Evolutionary conservation across 106 monocot species (phyloP).

Genomic region (Acorus gramineus): DNA sequence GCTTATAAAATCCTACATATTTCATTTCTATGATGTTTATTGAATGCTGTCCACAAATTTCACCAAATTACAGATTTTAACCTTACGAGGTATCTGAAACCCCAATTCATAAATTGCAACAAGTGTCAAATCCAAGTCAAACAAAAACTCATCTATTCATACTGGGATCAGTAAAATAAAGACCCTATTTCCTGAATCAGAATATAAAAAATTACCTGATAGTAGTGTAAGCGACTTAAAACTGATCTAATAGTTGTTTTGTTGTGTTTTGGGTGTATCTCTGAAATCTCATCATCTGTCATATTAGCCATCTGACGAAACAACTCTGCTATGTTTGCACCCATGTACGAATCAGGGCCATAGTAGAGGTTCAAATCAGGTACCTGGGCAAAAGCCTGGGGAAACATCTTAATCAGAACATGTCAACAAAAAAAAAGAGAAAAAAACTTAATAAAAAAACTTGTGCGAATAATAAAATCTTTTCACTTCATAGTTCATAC

Average conservation of each 20-base stretch:
- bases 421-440: neutral
- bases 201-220: slow-evolving; percentile 39
- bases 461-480: too few species aligned
- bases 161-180: neutral
- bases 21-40: too few species aligned
- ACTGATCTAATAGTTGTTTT: slow-evolving; percentile 61
- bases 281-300: slow-evolving; percentile 77
- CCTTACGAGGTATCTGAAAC: too few species aligned
- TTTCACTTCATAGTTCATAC: too few species aligned
- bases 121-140: neutral
- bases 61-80: too few species aligned
- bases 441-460: neutral
- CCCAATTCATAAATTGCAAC: too few species aligned
- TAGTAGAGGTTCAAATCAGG: slow-evolving; percentile 80
- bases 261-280: slow-evolving; percentile 76
- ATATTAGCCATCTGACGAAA: slow-evolving; percentile 71
- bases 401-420: neutral
- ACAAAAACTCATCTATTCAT: neutral
- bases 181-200: neutral
- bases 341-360: slow-evolving; percentile 99
- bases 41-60: too few species aligned
- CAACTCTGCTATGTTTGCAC: slow-evolving; percentile 88
- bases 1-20: too few species aligned
- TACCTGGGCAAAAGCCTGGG: slow-evolving; percentile 90
- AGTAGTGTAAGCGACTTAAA: slow-evolving; percentile 62